Evolutionary conservation across 345 rosid species (phyloP), one percentile per base, ranked within the genome.

Genomic region (thale cress (Arabidopsis thaliana)): DNA sequence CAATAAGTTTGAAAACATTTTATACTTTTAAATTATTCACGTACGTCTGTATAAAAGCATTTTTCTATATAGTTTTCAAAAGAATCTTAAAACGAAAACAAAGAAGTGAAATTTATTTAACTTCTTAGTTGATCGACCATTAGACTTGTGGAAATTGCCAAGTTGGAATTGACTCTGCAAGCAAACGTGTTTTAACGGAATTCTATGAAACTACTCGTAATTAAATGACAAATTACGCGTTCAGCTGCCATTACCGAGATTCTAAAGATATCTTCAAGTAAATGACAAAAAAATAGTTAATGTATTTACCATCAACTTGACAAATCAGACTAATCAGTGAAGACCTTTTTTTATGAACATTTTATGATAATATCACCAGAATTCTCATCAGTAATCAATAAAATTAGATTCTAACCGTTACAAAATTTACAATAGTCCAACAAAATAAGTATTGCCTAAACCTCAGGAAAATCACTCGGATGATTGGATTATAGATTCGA

Each of bases 221-320:
- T 9, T 63, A 42, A 23, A 62, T 51, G 64, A 63, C 62, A 64
- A 52, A 63, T 64, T 53, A 73, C 46, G 71, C 49, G 46, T 64
- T 64, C 8, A 44, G 20, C 32, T 64, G 49, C 11, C 56, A 7
- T 56, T 65, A n/a, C 32, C 32, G 7, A 34, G 13, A 45, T 64
- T 61, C 5, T 25, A n/a, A 24, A 64, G 58, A 53, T 64, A 22
- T 41, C 13, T 53, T 53, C 49, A 24, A 42, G 32, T 73, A 55
- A 36, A 73, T 30, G 65, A 65, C 65, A 65, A 56, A 56, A 65
- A 0, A 10, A 45, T 14, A 28, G 4, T 41, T 12, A 73, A 38
- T 50, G 76, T 61, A 52, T 28, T 61, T 37, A 41, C 70, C 37
- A 62, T 30, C 62, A 72, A 62, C 32, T 72, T 72, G 76, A 62